phyloP scores from a whole-genome alignment of 768 basidiomycete species.

The Lepiota venenata region DNA sequence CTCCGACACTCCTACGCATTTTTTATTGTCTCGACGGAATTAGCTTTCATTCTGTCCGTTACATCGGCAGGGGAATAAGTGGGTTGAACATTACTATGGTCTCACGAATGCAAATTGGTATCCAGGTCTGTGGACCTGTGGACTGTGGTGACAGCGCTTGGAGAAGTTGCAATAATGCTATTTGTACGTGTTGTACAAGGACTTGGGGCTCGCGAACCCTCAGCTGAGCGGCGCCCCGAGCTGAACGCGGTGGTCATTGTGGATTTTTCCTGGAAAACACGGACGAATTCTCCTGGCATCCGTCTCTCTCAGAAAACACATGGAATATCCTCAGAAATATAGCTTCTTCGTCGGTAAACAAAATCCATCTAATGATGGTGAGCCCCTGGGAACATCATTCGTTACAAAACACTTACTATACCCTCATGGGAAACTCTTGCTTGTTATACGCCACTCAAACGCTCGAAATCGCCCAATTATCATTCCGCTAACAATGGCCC shows the following conservation, averaged over 20 bases:
- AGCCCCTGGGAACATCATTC: conserved; percentile 12
- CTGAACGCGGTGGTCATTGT: background rate
- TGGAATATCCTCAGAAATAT: background rate
- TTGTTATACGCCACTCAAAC: background rate
- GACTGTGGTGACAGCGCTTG: no score
- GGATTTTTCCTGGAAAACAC: background rate
- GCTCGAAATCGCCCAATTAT: background rate
- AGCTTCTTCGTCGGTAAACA: background rate
- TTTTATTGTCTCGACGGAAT: no score
- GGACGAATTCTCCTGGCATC: background rate
- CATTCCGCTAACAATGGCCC: conserved; percentile 21
- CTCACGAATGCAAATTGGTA: no score
- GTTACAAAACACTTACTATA: conserved; percentile 7
- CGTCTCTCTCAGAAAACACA: background rate
- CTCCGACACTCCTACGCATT: no score
- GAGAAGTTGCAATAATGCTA: no score
- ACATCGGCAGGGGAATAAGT: no score
- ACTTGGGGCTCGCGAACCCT: background rate
- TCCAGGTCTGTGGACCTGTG: no score
- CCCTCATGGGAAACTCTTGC: conserved; percentile 10
- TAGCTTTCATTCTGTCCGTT: no score
- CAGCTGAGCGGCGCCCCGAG: background rate
- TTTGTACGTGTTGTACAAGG: background rate
- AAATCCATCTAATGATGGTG: conserved; percentile 7
- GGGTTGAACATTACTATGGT: no score